phyloP scores from a whole-genome alignment of 164 flowering plant genomes.

The Vitis rupestris region DNA sequence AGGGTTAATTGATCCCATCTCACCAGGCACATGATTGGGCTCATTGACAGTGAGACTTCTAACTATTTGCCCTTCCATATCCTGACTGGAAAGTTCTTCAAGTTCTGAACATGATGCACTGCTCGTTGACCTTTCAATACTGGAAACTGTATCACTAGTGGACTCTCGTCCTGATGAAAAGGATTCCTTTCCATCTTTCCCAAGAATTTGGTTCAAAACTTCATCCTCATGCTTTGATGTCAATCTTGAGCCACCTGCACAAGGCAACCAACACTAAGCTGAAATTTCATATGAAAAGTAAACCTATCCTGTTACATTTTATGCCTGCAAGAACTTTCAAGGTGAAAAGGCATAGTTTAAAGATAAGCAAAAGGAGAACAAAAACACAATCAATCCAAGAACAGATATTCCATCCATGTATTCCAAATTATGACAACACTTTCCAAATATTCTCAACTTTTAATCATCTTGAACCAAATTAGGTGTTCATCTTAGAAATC shows the following conservation, averaged over 20 bases:
- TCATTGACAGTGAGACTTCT: conserved; percentile 27
- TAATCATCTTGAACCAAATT: too few relatives aligned
- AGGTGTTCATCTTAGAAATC: too few relatives aligned
- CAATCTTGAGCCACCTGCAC: conserved; percentile 53
- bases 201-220: conserved; percentile 51
- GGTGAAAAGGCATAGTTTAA: too few relatives aligned
- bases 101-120: conserved; percentile 44
- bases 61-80: conserved; percentile 29
- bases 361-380: too few relatives aligned
- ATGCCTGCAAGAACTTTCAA: too few relatives aligned
- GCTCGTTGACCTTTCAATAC: conserved; percentile 27
- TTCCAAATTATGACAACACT: too few relatives aligned
- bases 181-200: conserved; percentile 36
- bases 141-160: conserved; percentile 8
- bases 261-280: not conserved
- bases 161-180: conserved; percentile 27
- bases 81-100: conserved; percentile 24
- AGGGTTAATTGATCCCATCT: conserved; percentile 48
- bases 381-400: too few relatives aligned
- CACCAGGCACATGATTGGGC: conserved; percentile 19
- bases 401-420: too few relatives aligned
- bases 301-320: too few relatives aligned
- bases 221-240: conserved; percentile 55
- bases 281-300: not conserved
- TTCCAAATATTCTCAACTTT: too few relatives aligned